These are phyloP conservation scores for Eucalyptus regnans DNA, from an alignment of 345 rosid species.

Conservation along the genomic window DNA sequence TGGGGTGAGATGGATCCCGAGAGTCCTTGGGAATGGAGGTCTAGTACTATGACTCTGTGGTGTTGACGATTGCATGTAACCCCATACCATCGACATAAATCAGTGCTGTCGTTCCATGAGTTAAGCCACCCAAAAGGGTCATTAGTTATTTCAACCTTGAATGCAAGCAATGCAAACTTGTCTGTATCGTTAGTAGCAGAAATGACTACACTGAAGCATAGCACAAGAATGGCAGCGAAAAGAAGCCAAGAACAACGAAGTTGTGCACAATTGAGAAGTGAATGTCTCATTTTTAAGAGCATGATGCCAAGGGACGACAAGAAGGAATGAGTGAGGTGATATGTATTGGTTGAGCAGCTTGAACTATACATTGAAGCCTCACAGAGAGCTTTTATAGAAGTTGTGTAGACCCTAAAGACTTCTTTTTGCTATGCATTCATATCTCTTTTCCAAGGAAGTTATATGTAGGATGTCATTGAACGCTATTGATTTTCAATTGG, in stretches of 20 bases:
- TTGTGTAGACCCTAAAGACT: not conserved
- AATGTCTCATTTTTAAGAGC: not conserved
- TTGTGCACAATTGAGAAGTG: not conserved
- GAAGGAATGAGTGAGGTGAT: not conserved
- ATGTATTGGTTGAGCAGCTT: not conserved
- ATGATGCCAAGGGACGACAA: not conserved
- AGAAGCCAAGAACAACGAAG: not conserved
- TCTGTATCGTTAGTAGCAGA: not conserved
- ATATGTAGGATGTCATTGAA: not conserved
- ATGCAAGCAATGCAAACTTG: not conserved
- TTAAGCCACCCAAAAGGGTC: not conserved
- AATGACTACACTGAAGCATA: not conserved
- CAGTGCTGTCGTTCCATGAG: not conserved
- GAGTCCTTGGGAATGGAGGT: not conserved
- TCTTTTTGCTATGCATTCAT: not conserved
- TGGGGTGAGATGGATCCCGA: not conserved
- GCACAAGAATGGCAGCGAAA: not conserved
- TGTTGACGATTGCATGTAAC: not conserved
- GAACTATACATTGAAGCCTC: not conserved
- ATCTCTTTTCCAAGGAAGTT: not conserved
- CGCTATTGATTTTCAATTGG: not conserved
- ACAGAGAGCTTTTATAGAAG: not conserved
- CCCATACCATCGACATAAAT: not conserved
- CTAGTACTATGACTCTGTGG: not conserved
- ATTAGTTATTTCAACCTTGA: not conserved